A percentile compares a stretch with the other conserved stretches of the same genome.
These are phyloP conservation scores for Barnettozyma vustinii DNA, from an alignment of 805 yeast species.

Conservation along the genomic window DNA sequence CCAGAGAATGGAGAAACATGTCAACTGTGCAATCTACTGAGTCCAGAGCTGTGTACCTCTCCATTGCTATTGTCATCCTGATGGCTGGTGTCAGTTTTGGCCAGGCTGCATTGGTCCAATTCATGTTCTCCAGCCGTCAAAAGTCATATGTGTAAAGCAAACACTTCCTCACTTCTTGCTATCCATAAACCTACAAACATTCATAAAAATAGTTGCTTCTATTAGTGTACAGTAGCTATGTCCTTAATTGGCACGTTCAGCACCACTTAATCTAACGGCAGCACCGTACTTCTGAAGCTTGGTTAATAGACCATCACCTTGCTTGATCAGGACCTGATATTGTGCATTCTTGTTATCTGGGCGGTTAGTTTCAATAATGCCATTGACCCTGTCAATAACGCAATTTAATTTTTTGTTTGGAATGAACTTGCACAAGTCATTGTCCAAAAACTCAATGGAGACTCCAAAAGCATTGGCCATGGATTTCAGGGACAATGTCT, in stretches of 20 bases:
- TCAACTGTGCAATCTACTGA: slow-evolving; percentile 82
- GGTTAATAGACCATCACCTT: slow-evolving; percentile 88
- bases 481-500: slow-evolving; percentile 79
- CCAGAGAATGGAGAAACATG: slow-evolving; percentile 96
- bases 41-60: slow-evolving; percentile 70
- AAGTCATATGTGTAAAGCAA: slow-evolving; percentile 31
- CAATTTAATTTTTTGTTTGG: slow-evolving; percentile 93
- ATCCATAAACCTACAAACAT: background rate
- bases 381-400: slow-evolving; percentile 92
- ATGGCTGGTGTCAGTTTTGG: slow-evolving; percentile 73
- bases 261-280: slow-evolving; percentile 91
- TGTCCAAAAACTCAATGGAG: slow-evolving; percentile 79
- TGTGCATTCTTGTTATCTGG: slow-evolving; percentile 96
- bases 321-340: slow-evolving; percentile 81
- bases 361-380: slow-evolving; percentile 90
- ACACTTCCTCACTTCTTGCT: background rate
- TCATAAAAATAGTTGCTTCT: slow-evolving; percentile 11
- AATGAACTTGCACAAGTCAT: slow-evolving; percentile 82
- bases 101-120: slow-evolving; percentile 78
- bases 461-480: slow-evolving; percentile 95
- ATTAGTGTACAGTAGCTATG: slow-evolving; percentile 23
- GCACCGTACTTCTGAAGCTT: slow-evolving; percentile 96
- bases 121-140: slow-evolving; percentile 57
- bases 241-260: slow-evolving; percentile 50
- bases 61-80: slow-evolving; percentile 61